A percentile compares a stretch with the other conserved stretches of the same genome.
Evolutionary conservation across 2,329 filamentous ascomycete species (phyloP).

Genomic region (Thelonectria olida): DNA sequence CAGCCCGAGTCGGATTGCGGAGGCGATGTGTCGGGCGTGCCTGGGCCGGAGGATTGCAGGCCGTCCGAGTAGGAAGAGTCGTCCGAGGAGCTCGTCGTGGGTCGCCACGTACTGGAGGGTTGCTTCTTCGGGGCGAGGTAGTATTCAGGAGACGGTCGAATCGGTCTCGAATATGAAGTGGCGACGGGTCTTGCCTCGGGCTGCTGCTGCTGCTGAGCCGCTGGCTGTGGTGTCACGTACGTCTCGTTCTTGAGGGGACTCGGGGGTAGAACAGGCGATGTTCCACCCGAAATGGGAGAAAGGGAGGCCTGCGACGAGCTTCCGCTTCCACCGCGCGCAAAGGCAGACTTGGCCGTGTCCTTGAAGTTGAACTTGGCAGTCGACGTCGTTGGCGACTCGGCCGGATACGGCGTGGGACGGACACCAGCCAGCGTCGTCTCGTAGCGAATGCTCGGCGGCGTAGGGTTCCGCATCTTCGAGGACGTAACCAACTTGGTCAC

Average conservation of each 20-base stretch:
- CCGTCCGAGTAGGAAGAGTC: slow-evolving; percentile 52
- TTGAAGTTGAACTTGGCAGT: slow-evolving; percentile 46
- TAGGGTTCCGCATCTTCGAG: slow-evolving; percentile 20
- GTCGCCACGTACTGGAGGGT: slow-evolving; percentile 20
- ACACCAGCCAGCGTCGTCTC: slow-evolving; percentile 35
- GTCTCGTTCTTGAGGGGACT: slow-evolving; percentile 24
- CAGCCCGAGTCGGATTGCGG: slow-evolving; percentile 51
- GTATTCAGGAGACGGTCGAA: slow-evolving; percentile 18
- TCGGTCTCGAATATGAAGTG: slow-evolving; percentile 6
- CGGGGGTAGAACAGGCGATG: slow-evolving; percentile 2
- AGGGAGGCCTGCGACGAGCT: slow-evolving; percentile 25
- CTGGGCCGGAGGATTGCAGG: slow-evolving; percentile 47
- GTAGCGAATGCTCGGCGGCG: slow-evolving; percentile 43
- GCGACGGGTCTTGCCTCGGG: background rate
- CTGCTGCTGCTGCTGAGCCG: background rate
- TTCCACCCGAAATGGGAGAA: slow-evolving; percentile 25
- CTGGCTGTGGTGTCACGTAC: background rate
- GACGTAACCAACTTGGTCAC: slow-evolving; percentile 16
- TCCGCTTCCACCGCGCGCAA: slow-evolving; percentile 29
- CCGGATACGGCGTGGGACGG: slow-evolving; percentile 32
- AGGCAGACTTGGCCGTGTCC: slow-evolving; percentile 47
- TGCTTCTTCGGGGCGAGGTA: slow-evolving; percentile 7
- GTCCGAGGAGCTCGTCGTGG: slow-evolving; percentile 46
- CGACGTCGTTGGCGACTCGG: slow-evolving; percentile 23
- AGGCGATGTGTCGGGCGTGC: slow-evolving; percentile 52